Base-by-base conservation (phyloP, 176 grass and related monocot species). In the Pharus latifolius region DNA sequence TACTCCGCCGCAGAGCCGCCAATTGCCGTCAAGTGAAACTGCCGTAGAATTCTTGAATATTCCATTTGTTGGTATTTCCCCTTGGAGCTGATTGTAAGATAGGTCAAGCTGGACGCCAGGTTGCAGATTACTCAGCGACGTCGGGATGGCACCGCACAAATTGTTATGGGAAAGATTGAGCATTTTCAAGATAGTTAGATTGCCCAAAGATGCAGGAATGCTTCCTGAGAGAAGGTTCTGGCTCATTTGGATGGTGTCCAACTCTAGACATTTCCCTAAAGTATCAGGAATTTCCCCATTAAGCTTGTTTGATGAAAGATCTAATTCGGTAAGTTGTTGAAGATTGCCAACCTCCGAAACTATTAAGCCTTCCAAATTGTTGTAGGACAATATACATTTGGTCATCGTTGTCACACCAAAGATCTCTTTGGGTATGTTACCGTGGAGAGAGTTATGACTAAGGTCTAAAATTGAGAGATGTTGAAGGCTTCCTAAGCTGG, bases 281-380 rank as follows among this genome's bases (percentile, higher is more conserved):
- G 75, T 38, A 28, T 16, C 5, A 7, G 85, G 85, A 49, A 80
- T 84, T 64, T 75, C 62, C 32, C 85, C 85, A 0, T 16, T 55
- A 44, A 87, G 54, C 15, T 84, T 73, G 70, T 84, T 89, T 8
- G 47, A 45, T 35, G 77, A 84, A 61, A 89, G 20, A 33, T 68
- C 65, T 35, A 89, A 24, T 19, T 34, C 5, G 22, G 10, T 68
- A 15, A 80, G 26, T 9, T 80, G 77, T 10, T 55, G 77, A 72
- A 63, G 57, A 17, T 63, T 72, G 29, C 47, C 44, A 17, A 80
- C 16, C n/a, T 53, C 16, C n/a, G n/a, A n/a, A 34, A 67, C 67
- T 63, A 64, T 47, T 33, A 14, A 2, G 27, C 67, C 78, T 56
- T 37, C 37, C 2, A 72, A 23, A 56, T 33, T 72, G 34, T 72